phyloP scores from a whole-genome alignment of 441 rosid genomes.

The Erodium moschatum region DNA sequence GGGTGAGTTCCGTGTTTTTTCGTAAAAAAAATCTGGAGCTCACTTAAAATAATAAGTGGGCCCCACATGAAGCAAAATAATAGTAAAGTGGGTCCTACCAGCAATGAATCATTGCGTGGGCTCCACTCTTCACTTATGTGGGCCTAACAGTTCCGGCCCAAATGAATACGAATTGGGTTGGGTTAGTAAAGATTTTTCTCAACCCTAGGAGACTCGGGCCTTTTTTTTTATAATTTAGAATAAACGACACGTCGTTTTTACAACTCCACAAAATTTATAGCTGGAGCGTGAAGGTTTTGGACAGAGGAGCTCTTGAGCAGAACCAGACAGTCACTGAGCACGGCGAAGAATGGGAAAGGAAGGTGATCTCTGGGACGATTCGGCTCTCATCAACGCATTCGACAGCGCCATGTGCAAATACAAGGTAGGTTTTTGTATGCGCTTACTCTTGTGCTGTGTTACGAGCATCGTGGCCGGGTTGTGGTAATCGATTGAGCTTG shows the following conservation, averaged over 20 bases:
- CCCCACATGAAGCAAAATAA: not conserved
- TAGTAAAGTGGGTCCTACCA: no score
- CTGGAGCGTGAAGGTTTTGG: no score
- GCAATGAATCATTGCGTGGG: no score
- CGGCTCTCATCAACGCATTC: constrained; percentile 49
- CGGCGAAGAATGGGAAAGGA: constrained; percentile 31
- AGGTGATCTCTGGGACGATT: constrained; percentile 54
- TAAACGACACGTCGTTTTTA: not conserved
- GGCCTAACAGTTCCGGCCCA: no score
- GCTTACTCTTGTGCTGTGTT: no score
- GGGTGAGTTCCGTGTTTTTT: no score
- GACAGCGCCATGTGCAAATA: constrained; percentile 36
- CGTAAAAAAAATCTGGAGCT: no score
- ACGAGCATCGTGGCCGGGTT: not conserved
- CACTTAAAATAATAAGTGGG: no score
- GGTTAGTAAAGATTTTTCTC: no score
- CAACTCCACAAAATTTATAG: not conserved
- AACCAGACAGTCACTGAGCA: not conserved
- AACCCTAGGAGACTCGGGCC: not conserved
- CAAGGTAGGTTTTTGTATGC: not conserved
- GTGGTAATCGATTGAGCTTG: not conserved
- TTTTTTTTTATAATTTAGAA: no score
- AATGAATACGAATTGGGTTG: no score
- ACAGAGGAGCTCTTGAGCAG: not conserved
- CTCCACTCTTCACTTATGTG: no score